These are phyloP conservation scores for Xanthoconium stramineum DNA, from an alignment of 768 basidiomycete species.

Conservation along the genomic window DNA sequence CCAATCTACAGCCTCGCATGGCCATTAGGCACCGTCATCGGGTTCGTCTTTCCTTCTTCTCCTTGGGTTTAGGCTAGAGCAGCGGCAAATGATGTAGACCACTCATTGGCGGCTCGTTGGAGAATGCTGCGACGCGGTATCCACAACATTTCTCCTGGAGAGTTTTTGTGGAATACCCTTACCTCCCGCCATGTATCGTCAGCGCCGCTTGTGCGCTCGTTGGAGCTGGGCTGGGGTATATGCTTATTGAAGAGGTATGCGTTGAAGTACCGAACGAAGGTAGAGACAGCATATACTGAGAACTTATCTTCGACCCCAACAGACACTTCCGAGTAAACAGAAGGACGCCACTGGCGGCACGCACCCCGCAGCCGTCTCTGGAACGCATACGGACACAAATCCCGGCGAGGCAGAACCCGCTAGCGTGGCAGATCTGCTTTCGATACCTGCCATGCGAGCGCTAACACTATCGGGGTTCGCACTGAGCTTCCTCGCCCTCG, in stretches of 20 bases:
- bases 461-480: slow-evolving; percentile 50
- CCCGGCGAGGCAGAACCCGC: slow-evolving; percentile 9
- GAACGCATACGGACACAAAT: neutral
- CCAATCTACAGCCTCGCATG: slow-evolving; percentile 57
- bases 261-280: neutral
- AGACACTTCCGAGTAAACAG: slow-evolving; percentile 22
- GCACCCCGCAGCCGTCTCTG: neutral
- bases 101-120: slow-evolving; percentile 22
- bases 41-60: slow-evolving; percentile 31
- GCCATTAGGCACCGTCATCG: slow-evolving; percentile 54
- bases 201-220: slow-evolving; percentile 10
- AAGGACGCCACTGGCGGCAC: neutral
- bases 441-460: slow-evolving; percentile 49
- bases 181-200: slow-evolving; percentile 17
- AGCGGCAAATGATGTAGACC: slow-evolving; percentile 1
- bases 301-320: neutral
- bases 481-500: slow-evolving; percentile 49
- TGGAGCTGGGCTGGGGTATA: slow-evolving; percentile 11
- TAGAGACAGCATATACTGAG: neutral
- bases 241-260: slow-evolving; percentile 20
- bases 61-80: neutral
- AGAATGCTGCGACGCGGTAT: slow-evolving; percentile 16
- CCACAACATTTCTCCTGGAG: slow-evolving; percentile 14
- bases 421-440: slow-evolving; percentile 37
- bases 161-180: slow-evolving; percentile 11